Percentiles rank a stretch among this genome's conserved stretches.
phyloP scores from a whole-genome alignment of 495 filamentous ascomycete genomes.

The Staphylotrichum longicolle region DNA sequence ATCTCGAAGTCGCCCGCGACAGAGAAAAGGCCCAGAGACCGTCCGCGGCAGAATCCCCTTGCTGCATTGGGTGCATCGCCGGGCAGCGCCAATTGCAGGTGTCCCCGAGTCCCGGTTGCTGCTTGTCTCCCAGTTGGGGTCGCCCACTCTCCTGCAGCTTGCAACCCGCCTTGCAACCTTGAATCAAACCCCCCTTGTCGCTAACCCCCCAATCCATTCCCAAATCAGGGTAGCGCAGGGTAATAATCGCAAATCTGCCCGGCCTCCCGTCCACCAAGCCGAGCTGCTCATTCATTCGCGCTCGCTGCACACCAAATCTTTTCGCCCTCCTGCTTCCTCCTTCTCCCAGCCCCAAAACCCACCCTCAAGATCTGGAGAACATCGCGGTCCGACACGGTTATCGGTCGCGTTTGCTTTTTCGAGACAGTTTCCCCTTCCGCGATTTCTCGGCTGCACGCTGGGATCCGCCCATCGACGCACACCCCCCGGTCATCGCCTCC shows the following conservation, averaged over 20 bases:
- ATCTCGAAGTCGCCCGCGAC: neutral
- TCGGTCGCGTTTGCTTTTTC: neutral
- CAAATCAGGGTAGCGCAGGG: constrained; percentile 26
- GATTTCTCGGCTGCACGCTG: constrained; percentile 16
- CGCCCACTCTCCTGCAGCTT: constrained; percentile 1
- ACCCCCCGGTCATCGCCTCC: constrained; percentile 21
- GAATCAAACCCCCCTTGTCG: constrained; percentile 20
- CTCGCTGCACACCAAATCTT: constrained; percentile 20
- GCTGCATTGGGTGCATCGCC: neutral
- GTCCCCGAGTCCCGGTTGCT: too few relatives aligned
- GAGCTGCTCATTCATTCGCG: constrained; percentile 20
- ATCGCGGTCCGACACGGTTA: constrained; percentile 6
- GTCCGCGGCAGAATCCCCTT: neutral
- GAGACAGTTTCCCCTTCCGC: constrained; percentile 2
- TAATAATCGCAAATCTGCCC: constrained; percentile 35
- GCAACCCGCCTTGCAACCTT: constrained; percentile 24
- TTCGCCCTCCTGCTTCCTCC: constrained; percentile 15
- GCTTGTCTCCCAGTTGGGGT: too few relatives aligned
- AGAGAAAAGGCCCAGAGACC: neutral
- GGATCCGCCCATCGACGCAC: constrained; percentile 15
- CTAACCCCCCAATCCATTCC: constrained; percentile 17
- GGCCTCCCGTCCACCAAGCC: constrained; percentile 24
- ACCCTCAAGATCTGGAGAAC: neutral
- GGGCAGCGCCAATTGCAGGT: neutral
- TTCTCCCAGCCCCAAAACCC: neutral